Conservation (phyloP, 352 stramenopile genomes). For the Poterioochromonas sp. region DNA sequence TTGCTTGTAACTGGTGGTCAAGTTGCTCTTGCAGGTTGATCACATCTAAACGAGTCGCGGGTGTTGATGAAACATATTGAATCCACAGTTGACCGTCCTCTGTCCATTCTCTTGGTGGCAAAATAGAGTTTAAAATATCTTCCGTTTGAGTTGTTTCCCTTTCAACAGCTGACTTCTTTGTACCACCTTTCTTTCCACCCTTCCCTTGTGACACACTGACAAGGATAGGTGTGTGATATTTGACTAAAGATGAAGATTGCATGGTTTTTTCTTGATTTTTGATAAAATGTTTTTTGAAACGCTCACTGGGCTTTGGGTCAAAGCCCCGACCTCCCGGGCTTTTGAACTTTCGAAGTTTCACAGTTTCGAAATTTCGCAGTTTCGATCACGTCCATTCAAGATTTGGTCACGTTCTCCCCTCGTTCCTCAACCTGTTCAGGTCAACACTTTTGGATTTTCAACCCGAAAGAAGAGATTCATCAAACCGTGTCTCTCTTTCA, state of each 20-base stretch:
- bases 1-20: conserved; percentile 74
- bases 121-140: conserved; percentile 37
- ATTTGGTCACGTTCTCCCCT: too few relatives aligned
- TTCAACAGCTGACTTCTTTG: conserved; percentile 32
- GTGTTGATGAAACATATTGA: conserved; percentile 79
- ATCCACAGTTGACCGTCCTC: conserved; percentile 79
- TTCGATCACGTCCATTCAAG: too few relatives aligned
- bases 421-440: too few relatives aligned
- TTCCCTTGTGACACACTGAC: conserved; percentile 4
- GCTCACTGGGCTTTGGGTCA: too few relatives aligned
- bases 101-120: conserved; percentile 45
- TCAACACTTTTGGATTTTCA: too few relatives aligned
- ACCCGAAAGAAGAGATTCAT: too few relatives aligned
- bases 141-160: conserved; percentile 42
- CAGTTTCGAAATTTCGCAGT: too few relatives aligned
- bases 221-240: conserved; percentile 30
- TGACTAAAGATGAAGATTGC: conserved; percentile 25
- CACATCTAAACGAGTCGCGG: conserved; percentile 75
- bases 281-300: too few relatives aligned
- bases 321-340: too few relatives aligned
- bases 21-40: conserved; percentile 76
- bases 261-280: too few relatives aligned
- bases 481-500: too few relatives aligned
- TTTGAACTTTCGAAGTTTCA: too few relatives aligned
- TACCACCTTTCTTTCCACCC: not conserved